Base-by-base conservation (phyloP, 805 yeast genomes). In the Kodamaea restingae region DNA sequence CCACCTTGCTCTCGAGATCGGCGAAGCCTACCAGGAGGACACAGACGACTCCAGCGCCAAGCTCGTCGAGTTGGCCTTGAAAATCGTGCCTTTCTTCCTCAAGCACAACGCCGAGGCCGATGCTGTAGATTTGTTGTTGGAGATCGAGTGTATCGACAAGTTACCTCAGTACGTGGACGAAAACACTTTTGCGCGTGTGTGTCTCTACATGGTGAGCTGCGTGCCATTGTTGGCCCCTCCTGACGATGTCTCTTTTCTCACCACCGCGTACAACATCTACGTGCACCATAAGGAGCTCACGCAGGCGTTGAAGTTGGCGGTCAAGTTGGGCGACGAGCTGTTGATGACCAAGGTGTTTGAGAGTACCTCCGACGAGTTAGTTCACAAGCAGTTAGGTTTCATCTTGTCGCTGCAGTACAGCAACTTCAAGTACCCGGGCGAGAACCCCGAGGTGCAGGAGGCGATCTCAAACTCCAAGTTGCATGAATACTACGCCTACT, bases 61-160 rank as follows among this genome's bases (percentile, higher is more conserved):
- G 30, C 69, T 93, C 46, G 63, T 84, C 39, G 70, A 75, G 34
- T 72, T 93, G 49, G 76, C 95, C 5, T 64, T 85, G 50, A 76
- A 81, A 50, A 81, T 93, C 50, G 90, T 86, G 28, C 96, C 96
- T 27, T 84, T 81, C 54, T 91, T 93, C 67, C 73, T 93, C 49
- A 80, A 86, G 56, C 97, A 91, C 65, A 91, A 93, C 58, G 98
- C 96, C 30, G 98, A 93, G 64, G 96, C 96, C 15, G 99, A 93
- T 58, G 98, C 98, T 1, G 95, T 93, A 18, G 99, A 93, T 64
- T 69, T 93, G 49, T 72, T 93, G 47, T 71, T 88, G 43, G 98
- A 93, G 63, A 78, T 93, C 40, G 98, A 93, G 63, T 71, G 80
- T 39, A 84, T 93, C 49, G 95, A 86, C 52, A 78, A 81, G 56